A percentile compares a stretch with the other conserved stretches of the same genome.
Evolutionary conservation across 768 basidiomycete genomes (phyloP).

Genomic region (Neoboletus brunneissimus): DNA sequence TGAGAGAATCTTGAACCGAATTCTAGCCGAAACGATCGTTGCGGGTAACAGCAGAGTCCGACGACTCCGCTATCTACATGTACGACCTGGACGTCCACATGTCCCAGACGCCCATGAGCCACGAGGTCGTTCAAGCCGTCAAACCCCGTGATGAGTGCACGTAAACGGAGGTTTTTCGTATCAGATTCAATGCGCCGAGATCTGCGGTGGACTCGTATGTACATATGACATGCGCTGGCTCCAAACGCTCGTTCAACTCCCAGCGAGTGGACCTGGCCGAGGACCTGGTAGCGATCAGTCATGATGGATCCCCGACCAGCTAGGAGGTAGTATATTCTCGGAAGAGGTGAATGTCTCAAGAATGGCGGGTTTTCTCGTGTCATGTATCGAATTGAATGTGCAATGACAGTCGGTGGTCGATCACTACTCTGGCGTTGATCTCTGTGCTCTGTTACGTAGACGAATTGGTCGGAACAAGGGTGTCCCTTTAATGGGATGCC

Average conservation of each 20-base stretch:
- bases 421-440: not conserved
- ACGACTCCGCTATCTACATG: not conserved
- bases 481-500: not conserved
- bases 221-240: not conserved
- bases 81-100: not conserved
- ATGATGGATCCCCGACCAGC: not conserved
- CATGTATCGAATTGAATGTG: not conserved
- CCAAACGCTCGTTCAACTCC: not conserved
- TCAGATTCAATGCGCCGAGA: not conserved
- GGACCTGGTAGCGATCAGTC: not conserved
- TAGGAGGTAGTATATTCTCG: too few species aligned
- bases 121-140: not conserved
- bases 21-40: too few species aligned
- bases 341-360: not conserved
- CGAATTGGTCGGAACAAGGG: too few species aligned
- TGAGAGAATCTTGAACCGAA: too few species aligned
- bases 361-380: not conserved
- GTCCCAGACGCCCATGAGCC: too few species aligned
- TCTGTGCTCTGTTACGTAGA: not conserved
- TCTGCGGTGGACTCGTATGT: not conserved
- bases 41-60: too few species aligned
- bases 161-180: not conserved
- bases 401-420: not conserved
- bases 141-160: not conserved
- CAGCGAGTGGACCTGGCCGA: not conserved